Evolutionary conservation across 306 rosid species (phyloP).

Genomic region (Citrullus mucosospermus): DNA sequence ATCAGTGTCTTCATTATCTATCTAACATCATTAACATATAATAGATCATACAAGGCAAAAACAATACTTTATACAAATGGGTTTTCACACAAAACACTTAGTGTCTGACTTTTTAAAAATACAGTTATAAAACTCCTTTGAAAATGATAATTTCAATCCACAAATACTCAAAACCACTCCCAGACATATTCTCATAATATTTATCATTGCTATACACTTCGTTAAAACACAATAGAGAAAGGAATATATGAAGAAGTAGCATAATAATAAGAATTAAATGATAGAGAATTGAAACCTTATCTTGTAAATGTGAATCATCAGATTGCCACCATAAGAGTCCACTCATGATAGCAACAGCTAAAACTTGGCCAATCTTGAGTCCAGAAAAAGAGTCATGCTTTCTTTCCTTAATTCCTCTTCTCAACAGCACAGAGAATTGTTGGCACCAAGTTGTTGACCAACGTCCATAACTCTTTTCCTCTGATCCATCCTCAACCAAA

Average conservation of each 20-base stretch:
- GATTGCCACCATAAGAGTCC: constrained; percentile 67
- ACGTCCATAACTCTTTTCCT: constrained; percentile 18
- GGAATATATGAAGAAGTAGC: neutral
- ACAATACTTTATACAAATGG: no score
- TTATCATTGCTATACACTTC: no score
- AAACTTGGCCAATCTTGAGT: constrained; percentile 33
- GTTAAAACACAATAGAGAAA: neutral
- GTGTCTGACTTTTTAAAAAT: neutral
- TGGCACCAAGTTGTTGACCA: constrained; percentile 70
- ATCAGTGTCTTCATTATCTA: neutral
- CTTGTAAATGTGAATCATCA: constrained; percentile 35
- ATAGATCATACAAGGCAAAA: no score
- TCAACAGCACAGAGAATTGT: constrained; percentile 43
- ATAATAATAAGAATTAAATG: neutral
- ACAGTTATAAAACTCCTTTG: no score
- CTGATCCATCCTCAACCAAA: constrained; percentile 4
- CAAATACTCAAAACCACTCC: neutral
- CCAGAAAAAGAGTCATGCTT: constrained; percentile 40
- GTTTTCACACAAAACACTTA: no score
- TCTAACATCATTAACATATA: neutral
- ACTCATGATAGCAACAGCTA: constrained; percentile 31
- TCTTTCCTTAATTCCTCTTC: constrained; percentile 63
- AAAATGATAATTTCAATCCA: no score
- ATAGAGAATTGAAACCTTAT: constrained; percentile 29
- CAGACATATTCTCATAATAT: no score